These are phyloP conservation scores for Cystobasidium pallidum DNA, from an alignment of 1,284 basidiomycete genomes.

Conservation along the genomic window DNA sequence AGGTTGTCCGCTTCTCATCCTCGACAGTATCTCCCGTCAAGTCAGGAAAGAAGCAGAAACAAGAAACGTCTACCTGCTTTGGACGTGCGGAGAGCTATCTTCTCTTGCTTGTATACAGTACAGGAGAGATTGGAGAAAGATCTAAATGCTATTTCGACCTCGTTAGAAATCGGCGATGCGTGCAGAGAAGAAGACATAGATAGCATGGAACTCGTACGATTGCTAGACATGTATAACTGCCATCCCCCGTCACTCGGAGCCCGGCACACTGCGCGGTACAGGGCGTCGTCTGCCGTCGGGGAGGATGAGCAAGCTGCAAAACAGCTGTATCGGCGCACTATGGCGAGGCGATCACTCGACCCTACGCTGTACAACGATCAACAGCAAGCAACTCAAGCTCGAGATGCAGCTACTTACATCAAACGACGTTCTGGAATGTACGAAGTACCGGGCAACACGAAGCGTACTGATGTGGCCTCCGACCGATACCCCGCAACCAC, in stretches of 20 bases:
- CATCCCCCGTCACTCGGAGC: neutral
- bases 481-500: too few species aligned
- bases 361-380: constrained; percentile 20
- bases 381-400: neutral
- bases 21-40: neutral
- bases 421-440: constrained; percentile 24
- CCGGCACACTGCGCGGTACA: neutral
- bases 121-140: constrained; percentile 19
- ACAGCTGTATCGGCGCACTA: constrained; percentile 15
- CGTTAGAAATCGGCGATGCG: neutral
- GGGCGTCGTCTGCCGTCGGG: neutral
- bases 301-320: constrained; percentile 17
- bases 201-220: neutral
- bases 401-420: neutral
- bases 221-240: constrained; percentile 26
- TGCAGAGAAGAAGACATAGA: constrained; percentile 12
- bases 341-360: constrained; percentile 25
- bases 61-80: constrained; percentile 13
- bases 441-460: neutral
- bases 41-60: neutral
- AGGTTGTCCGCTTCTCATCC: constrained; percentile 6
- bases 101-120: constrained; percentile 13
- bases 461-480: neutral
- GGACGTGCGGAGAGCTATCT: constrained; percentile 5
- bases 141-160: neutral